Evolutionary conservation across 1,284 basidiomycete species (phyloP).

Genomic region (Leccinum insolens): DNA sequence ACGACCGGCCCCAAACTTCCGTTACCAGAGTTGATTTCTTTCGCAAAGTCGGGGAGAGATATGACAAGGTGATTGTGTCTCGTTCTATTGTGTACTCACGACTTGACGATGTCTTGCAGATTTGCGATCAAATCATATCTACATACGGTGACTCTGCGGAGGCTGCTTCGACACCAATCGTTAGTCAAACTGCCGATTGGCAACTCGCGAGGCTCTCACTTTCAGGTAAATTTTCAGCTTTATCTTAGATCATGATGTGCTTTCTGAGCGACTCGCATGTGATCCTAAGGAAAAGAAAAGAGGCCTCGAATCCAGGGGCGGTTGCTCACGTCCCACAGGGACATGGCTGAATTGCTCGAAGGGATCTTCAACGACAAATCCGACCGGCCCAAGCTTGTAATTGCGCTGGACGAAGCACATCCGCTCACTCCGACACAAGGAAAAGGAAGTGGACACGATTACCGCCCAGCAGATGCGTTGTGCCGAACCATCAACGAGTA

Average conservation of each 20-base stretch:
- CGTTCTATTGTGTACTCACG: background rate
- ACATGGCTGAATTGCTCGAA: background rate
- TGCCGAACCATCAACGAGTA: slow-evolving; percentile 9
- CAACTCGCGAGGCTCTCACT: background rate
- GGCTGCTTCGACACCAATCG: background rate
- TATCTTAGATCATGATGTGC: background rate
- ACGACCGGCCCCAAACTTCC: background rate
- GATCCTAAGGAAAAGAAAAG: background rate
- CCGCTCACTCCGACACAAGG: background rate
- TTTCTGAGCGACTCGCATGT: background rate
- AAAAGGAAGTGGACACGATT: background rate
- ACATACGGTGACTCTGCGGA: background rate
- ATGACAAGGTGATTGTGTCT: background rate
- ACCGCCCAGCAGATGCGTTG: slow-evolving; percentile 11
- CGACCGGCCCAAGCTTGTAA: slow-evolving; percentile 3
- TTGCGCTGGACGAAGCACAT: slow-evolving; percentile 13
- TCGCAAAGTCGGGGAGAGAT: background rate
- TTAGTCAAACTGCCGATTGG: background rate
- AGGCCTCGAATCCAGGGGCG: background rate
- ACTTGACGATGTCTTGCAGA: background rate
- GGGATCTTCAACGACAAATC: background rate
- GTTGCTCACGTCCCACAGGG: background rate
- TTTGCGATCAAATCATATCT: background rate
- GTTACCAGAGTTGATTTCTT: background rate
- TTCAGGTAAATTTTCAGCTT: background rate